phyloP scores from a whole-genome alignment of 192 early-diverging fungal species.

The Linnemannia schmuckeri region DNA sequence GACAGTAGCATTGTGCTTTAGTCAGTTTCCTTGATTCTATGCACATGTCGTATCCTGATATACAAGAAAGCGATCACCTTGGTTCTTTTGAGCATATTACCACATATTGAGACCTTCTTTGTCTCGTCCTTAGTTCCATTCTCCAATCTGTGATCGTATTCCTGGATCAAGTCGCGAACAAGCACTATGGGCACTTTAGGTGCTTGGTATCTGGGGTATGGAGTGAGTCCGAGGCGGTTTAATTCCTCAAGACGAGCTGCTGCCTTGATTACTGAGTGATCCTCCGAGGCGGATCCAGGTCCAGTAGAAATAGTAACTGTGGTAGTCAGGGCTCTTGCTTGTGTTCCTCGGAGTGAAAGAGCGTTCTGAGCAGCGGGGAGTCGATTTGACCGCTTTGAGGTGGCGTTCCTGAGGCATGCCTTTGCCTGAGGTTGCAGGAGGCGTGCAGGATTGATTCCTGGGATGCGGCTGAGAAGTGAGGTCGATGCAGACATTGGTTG shows the following conservation, averaged over 20 bases:
- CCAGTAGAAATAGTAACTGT: not conserved
- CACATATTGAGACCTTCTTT: constrained; percentile 30
- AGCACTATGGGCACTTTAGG: constrained; percentile 13
- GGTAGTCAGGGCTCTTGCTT: not conserved
- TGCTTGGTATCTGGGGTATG: constrained; percentile 44
- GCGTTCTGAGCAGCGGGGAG: not conserved
- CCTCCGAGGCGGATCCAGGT: not conserved
- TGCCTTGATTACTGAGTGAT: constrained; percentile 18
- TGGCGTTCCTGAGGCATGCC: not conserved
- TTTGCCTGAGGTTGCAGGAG: not conserved
- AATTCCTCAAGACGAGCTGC: constrained; percentile 39
- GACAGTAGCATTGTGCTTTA: not conserved
- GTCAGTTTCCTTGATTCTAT: not conserved
- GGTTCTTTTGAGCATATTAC: not conserved
- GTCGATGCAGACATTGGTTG: constrained; percentile 16
- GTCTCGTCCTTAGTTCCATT: constrained; percentile 31
- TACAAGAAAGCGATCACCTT: not conserved
- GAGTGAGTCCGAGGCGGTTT: constrained; percentile 12
- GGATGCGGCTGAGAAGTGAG: constrained; percentile 6
- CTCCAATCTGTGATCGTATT: constrained; percentile 25
- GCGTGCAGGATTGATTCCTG: not conserved
- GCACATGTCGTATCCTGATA: not conserved
- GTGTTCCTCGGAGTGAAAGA: not conserved
- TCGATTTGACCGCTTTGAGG: not conserved
- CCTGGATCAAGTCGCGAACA: constrained; percentile 25